Base-by-base conservation (phyloP, 805 yeast species). In the Starmerella cellae region DNA sequence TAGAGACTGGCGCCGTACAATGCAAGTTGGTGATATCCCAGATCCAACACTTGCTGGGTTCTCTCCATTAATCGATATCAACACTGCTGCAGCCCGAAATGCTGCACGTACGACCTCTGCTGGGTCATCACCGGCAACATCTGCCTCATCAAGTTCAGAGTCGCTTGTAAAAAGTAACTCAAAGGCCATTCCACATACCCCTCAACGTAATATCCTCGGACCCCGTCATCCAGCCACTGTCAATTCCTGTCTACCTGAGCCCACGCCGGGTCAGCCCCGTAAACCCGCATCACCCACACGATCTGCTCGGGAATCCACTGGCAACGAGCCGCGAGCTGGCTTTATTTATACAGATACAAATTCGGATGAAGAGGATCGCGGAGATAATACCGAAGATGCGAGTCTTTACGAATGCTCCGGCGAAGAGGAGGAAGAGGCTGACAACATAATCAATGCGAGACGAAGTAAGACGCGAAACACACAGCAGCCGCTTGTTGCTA, bases 201-300 rank as follows among this genome's bases (percentile, higher is more conserved):
- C 94, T 3, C 71, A 79, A 24, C 70, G 93, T 57, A 71, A 83
- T 57, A 81, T 87, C 3, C 77, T 82, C 0, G 73, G 75, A 43
- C 45, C 50, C 13, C 42, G 46, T 5, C 74, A 80, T 28, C 66
- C 68, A 26, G 73, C 77, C 40, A 75, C 78, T 52, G 71, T 74
- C 26, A 80, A 73, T 54, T 73, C 77, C 30, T 91, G 91, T 0
- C 85, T 91, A 17, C 98, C 97, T 4, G 72, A 73, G 50, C 83
- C 83, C 39, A 83, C 95, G 2, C 98, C 98, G 0, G 98, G 97
- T 2, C 98, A 91, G 62, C 98, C 98, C 32, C 73, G 96, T 56
- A 88, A 88, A 39, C 39, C 51, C 18, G 53, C 57, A 14, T 50
- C 50, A 21, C 51, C 48, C 13, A 37, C 41, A 23, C 45, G 38